These are phyloP conservation scores for Spongospora subterranea DNA, from an alignment of 208 protist species.

Conservation along the genomic window DNA sequence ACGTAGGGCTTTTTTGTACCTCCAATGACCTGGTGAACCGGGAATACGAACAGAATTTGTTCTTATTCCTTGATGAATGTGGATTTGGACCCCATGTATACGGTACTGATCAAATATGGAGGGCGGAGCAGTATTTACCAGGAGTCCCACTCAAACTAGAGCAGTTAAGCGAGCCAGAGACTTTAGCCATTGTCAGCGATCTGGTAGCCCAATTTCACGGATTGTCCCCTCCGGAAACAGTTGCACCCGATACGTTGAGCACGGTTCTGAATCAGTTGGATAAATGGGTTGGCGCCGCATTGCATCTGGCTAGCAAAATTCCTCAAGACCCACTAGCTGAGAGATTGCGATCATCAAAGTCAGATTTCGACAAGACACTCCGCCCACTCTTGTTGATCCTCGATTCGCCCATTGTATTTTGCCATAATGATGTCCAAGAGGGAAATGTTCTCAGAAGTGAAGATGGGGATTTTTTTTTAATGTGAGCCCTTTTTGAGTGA, in stretches of 20 bases:
- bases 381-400: not conserved
- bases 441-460: not conserved
- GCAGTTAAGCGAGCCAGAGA: slow-evolving; percentile 5
- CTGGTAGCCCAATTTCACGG: slow-evolving; percentile 3
- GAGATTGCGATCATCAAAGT: not conserved
- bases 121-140: slow-evolving; percentile 30
- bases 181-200: not conserved
- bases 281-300: not conserved
- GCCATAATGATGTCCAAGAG: slow-evolving; percentile 48
- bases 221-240: not conserved
- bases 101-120: not conserved
- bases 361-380: not conserved
- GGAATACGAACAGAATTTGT: not conserved
- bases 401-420: not conserved
- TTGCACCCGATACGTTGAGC: not conserved
- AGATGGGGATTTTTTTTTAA: not conserved
- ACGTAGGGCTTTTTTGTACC: slow-evolving; percentile 12
- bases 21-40: not conserved
- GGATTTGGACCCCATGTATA: slow-evolving; percentile 10
- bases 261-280: not conserved
- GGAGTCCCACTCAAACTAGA: not conserved
- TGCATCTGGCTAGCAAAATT: not conserved
- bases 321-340: not conserved
- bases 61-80: not conserved
- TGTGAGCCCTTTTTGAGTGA: slow-evolving; percentile 1